Percentiles rank a stretch among this genome's conserved stretches.
Conservation (phyloP, 1,139 yeast species). For the Protomyces inundatus region DNA sequence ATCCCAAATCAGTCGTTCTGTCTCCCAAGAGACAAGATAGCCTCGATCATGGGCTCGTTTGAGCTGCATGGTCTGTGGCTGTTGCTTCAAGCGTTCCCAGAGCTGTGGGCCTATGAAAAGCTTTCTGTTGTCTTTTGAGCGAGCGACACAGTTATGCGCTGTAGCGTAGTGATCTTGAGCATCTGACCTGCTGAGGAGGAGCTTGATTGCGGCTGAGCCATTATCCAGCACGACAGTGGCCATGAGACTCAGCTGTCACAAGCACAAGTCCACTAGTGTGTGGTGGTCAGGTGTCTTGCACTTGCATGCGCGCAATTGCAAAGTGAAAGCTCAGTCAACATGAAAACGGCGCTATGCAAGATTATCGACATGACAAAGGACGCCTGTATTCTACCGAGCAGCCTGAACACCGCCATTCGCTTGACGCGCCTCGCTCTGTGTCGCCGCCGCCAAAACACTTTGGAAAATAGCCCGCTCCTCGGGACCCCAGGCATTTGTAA, state of each 20-base stretch:
- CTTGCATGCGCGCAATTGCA: no score
- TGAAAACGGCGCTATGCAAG: no score
- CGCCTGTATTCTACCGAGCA: no score
- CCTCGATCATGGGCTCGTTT: slow-evolving; percentile 79
- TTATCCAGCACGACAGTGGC: slow-evolving; percentile 50
- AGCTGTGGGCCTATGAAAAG: slow-evolving; percentile 70
- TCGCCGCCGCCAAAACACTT: slow-evolving; percentile 17
- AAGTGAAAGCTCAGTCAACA: no score
- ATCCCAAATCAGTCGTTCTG: slow-evolving; percentile 93
- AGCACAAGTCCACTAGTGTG: no score
- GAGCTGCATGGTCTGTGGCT: slow-evolving; percentile 68
- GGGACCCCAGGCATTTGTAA: slow-evolving; percentile 13
- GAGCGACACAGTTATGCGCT: slow-evolving; percentile 63
- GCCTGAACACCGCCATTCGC: background rate
- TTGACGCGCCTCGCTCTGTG: background rate
- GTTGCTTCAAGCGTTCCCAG: slow-evolving; percentile 49
- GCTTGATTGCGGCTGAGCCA: slow-evolving; percentile 79
- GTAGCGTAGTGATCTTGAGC: slow-evolving; percentile 38
- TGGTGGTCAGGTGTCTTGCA: no score
- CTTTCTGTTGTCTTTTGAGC: slow-evolving; percentile 65
- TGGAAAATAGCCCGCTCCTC: slow-evolving; percentile 20
- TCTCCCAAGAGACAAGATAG: slow-evolving; percentile 85
- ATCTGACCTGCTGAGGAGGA: slow-evolving; percentile 50
- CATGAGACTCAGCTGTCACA: background rate
- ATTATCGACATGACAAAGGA: no score